These are phyloP conservation scores for Arachis hypogaea DNA, from an alignment of 306 rosid species.

Conservation along the genomic window DNA sequence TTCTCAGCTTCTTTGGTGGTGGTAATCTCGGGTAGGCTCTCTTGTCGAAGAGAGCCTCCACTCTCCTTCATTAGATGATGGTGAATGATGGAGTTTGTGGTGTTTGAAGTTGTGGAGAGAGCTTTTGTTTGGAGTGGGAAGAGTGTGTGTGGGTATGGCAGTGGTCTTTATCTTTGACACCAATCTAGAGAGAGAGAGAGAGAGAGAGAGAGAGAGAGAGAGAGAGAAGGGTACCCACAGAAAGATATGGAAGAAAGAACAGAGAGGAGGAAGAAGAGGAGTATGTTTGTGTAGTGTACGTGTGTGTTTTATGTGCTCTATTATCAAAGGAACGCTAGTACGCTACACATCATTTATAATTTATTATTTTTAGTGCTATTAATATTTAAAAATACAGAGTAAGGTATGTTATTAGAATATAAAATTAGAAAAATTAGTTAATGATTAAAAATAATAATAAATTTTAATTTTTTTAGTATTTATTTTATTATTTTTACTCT, in stretches of 20 bases:
- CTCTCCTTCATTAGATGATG: slow-evolving; percentile 75
- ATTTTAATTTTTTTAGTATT: too few relatives aligned
- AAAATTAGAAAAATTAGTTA: too few relatives aligned
- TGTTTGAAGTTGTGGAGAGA: slow-evolving; percentile 16
- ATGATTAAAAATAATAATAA: too few relatives aligned
- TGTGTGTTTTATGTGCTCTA: slow-evolving; percentile 38
- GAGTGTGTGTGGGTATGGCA: not conserved
- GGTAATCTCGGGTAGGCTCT: slow-evolving; percentile 74
- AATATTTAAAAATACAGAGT: too few relatives aligned
- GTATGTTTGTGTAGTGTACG: slow-evolving; percentile 34
- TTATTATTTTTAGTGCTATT: too few relatives aligned
- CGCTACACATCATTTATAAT: too few relatives aligned
- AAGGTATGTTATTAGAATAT: too few relatives aligned
- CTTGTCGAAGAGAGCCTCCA: slow-evolving; percentile 96
- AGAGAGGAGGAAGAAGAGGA: slow-evolving; percentile 28
- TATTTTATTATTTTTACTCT: too few relatives aligned
- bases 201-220: slow-evolving; percentile 43
- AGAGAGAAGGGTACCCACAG: slow-evolving; percentile 37
- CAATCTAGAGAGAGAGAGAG: slow-evolving; percentile 60
- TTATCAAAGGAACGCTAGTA: too few relatives aligned
- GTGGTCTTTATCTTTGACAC: slow-evolving; percentile 50
- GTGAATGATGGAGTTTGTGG: not conserved
- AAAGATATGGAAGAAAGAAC: slow-evolving; percentile 36
- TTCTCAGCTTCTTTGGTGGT: slow-evolving; percentile 37
- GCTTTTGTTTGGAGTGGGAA: not conserved